Evolutionary conservation across 129 eudicot species (phyloP), one percentile per base, ranked within the genome.

Genomic region (Mikania micrantha): DNA sequence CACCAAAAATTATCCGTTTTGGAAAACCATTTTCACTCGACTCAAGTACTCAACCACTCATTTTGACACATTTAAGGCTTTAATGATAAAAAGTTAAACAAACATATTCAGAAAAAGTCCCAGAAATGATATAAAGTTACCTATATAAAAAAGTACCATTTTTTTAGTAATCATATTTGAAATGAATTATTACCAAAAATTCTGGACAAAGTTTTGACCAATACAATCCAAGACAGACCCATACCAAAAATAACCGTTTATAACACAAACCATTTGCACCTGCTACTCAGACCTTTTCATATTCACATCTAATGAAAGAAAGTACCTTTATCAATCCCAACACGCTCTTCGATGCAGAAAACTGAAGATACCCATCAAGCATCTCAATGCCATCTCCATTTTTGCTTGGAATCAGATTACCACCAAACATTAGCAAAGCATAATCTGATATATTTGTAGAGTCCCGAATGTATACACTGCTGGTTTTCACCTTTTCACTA

Each of bases 321-420:
- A 7, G 15, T 78, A 93, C 96, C 98, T 76, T 81, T 39, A 93
- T 86, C 67, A 93, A 64, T 32, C 81, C 92, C 73, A 88, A 40
- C 52, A 89, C 96, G 31, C 81, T 86, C 70, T 84, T 89, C 38
- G 98, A 93, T 4, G 98, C 96, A 9, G 98, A 93, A 74, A 93
- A 93, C 77, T 88, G 96, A 64, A 93, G 95, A 76, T 93, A 93
- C 38, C 98, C 98, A 39, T 88, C 95, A 19, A 93, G 95, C 98
- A 93, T 93, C 78, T 93, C 99, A 47, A 93, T 86, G 21, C 99
- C 95, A 48, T 86, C 89, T 3, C 96, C 96, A 50, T 78, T 81
- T 81, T 83, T 77, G 77, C 90, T 89, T 13, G 90, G 86, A 68
- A 77, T 50, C 24, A 93, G 92, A 70, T 78, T 81, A 28, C 99